Evolutionary conservation across 164 flowering plant genomes (phyloP), one percentile per base, ranked within the genome.

Genomic region (Chimonanthus praecox): DNA sequence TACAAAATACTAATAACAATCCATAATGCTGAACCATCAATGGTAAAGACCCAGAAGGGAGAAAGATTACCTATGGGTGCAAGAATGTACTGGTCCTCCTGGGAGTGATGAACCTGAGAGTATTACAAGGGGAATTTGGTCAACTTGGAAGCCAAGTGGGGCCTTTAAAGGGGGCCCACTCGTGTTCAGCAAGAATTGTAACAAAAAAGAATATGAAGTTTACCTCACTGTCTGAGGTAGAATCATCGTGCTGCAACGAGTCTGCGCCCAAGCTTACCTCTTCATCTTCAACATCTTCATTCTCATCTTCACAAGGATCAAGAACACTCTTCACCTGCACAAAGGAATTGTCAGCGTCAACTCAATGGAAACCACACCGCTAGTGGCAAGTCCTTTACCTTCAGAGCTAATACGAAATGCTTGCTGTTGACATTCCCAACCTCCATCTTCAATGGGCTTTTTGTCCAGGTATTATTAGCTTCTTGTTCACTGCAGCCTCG

Each of bases 341-440:
- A 62, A 68, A 16, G 15, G 18, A 71, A 11, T 45, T 58, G 49
- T 65, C 49, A 45, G 64, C 48, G 4, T n/a, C 65, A 69, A 69
- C 20, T 61, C n/a, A 48, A 6, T 43, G 51, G 21, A 48, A 65
- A 73, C 10, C 20, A 47, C 48, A 54, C 50, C 18, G 15, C 16
- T 8, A 64, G 45, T 11, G 54, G 6, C 18, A 16, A 61, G 10
- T 47, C 6, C 13, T 43, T 75, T 80, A 91, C 99, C 94, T 90
- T 94, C 5, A 94, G 88, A 76, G 96, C 89, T 72, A 94, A 75
- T 43, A 89, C 85, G 60, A 92, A 80, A 83, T 91, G 96, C 87
- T 94, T 94, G 92, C 99, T 94, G 83, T 94, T 91, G 43, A 94
- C 97, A 77, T 92, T 87, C 11, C 97, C 99, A 79, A 92, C 94